Base-by-base conservation (phyloP, 2,329 filamentous ascomycete species). In the Exserohilum rostratum region DNA sequence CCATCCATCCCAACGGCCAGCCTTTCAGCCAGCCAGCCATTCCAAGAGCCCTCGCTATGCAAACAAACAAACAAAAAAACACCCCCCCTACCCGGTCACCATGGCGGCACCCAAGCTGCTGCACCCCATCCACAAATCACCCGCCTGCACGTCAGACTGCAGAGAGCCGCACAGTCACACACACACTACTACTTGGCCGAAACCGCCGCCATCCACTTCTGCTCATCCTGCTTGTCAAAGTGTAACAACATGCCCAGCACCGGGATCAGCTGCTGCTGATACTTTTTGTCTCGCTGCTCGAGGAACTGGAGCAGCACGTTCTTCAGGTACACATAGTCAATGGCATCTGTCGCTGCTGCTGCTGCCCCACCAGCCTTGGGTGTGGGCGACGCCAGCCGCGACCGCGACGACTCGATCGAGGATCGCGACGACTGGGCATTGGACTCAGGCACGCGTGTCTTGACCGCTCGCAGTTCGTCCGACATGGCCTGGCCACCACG, bases 191-290 rank as follows among this genome's bases (percentile, higher is more conserved):
- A 74, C 61, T 65, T 70, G 13, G 83, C 80, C 56, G 82, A 80
- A 44, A 96, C 87, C 2, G 89, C 91, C 15, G 87, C 84, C 76
- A 88, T 85, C 91, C 91, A 96, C 76, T 91, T 93, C 76, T 95
- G 88, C 77, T 95, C 90, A 64, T 96, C 92, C 65, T 83, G 85
- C 65, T 86, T 86, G 76, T 91, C 88, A 77, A 93, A 91, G 72
- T 86, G 85, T 69, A 95, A 77, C 70, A 93, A 77, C 82, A 90
- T 88, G 27, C 87, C 88, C 66, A 95, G 73, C 30, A 93, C 90
- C 0, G 90, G 90, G 51, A 95, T 87, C 60, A 93, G 80, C 79
- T 91, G 89, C 59, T 86, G 82, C 66, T 91, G 85, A 65, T 90
- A 79, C 77, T 85, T 89, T 72, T 87, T 89, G 70, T 93, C 90